Evolutionary conservation across 768 basidiomycete genomes (phyloP).

Genomic region (Astraeus odoratus): DNA sequence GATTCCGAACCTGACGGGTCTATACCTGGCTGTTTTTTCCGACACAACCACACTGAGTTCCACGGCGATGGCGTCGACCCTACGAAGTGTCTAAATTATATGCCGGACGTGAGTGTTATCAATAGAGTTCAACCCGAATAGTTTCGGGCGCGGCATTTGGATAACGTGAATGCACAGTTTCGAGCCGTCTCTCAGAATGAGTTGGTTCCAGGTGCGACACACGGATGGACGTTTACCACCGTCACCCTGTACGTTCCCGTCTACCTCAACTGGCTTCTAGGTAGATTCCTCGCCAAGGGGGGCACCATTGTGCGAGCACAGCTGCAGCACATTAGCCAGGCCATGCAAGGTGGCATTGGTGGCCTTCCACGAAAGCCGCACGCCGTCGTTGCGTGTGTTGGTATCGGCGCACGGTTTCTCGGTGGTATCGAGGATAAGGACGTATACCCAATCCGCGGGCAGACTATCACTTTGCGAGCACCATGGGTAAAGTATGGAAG

Average conservation of each 20-base stretch:
- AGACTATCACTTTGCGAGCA: conserved; percentile 37
- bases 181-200: conserved; percentile 32
- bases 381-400: conserved; percentile 64
- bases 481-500: conserved; percentile 42
- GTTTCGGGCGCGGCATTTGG: no score
- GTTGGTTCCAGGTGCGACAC: conserved; percentile 34
- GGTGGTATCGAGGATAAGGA: conserved; percentile 47
- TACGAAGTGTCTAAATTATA: conserved; percentile 34
- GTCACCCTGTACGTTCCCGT: conserved; percentile 58
- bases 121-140: no score
- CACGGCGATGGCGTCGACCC: conserved; percentile 33
- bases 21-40: conserved; percentile 57
- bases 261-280: conserved; percentile 59
- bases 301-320: conserved; percentile 52
- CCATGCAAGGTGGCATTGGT: conserved; percentile 51
- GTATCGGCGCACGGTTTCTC: conserved; percentile 49
- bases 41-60: conserved; percentile 57
- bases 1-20: conserved; percentile 51
- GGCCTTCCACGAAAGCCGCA: conserved; percentile 5
- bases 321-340: conserved; percentile 63
- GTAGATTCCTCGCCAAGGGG: conserved; percentile 53
- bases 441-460: conserved; percentile 42
- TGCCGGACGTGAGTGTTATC: conserved; percentile 45
- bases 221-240: conserved; percentile 57
- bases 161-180: conserved; percentile 21